Conservation (phyloP, 768 basidiomycete genomes). For the Leccinellum luteum region DNA sequence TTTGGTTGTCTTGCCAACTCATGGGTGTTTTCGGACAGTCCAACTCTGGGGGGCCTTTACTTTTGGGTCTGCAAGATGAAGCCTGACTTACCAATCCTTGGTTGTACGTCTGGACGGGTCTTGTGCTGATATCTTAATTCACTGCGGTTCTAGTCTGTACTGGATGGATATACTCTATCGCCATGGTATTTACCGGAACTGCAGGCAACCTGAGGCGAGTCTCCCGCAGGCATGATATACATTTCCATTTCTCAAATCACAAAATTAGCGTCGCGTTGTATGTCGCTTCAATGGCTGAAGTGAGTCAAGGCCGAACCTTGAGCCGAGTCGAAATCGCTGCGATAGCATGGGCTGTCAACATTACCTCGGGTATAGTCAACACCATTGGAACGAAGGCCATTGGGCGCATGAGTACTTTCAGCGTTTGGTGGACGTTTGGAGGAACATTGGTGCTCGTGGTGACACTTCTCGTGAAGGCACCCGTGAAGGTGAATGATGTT, state of each 20-base stretch:
- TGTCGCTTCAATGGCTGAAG: conserved; percentile 52
- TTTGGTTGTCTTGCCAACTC: neutral
- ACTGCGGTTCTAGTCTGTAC: conserved; percentile 37
- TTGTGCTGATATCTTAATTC: neutral
- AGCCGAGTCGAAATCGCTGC: conserved; percentile 48
- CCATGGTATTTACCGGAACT: conserved; percentile 58
- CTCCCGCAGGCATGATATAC: neutral
- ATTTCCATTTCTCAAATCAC: neutral
- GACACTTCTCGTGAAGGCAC: conserved; percentile 55
- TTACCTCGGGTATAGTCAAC: conserved; percentile 52
- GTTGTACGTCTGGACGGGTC: conserved; percentile 37
- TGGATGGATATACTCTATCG: conserved; percentile 60
- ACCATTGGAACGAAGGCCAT: conserved; percentile 57
- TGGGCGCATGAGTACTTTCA: conserved; percentile 52
- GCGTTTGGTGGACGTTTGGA: conserved; percentile 61
- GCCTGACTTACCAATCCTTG: conserved; percentile 49
- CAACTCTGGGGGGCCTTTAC: conserved; percentile 58
- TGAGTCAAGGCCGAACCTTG: conserved; percentile 43
- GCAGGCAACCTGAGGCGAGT: conserved; percentile 53
- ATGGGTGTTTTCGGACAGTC: conserved; percentile 31
- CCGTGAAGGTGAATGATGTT: conserved; percentile 40
- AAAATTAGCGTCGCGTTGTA: conserved; percentile 46
- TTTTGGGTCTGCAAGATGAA: conserved; percentile 67
- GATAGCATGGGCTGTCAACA: conserved; percentile 58
- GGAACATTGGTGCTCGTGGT: conserved; percentile 57